phyloP scores from a whole-genome alignment of 805 yeast species.

The Suhomyces sp. region DNA sequence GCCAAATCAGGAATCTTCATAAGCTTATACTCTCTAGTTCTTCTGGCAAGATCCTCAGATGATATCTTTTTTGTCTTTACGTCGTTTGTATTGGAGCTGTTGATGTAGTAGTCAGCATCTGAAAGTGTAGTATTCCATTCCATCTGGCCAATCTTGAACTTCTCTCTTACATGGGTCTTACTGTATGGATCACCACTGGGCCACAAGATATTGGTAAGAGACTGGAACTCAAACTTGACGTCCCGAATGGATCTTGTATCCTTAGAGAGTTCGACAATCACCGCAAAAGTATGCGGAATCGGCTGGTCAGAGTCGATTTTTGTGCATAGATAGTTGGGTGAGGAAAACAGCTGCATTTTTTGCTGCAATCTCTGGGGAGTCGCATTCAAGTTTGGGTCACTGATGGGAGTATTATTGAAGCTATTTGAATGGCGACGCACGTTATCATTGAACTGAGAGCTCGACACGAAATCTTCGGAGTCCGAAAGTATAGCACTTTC shows the following conservation, averaged over 20 bases:
- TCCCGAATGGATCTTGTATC: constrained; percentile 34
- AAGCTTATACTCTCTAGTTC: constrained; percentile 33
- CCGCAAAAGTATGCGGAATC: constrained; percentile 53
- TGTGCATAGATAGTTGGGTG: constrained; percentile 38
- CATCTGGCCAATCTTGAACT: constrained; percentile 45
- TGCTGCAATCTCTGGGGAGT: constrained; percentile 13
- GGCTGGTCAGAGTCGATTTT: constrained; percentile 39
- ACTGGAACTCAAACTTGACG: constrained; percentile 41
- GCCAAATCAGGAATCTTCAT: constrained; percentile 9
- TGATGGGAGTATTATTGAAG: constrained; percentile 1
- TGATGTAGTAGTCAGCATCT: constrained; percentile 46
- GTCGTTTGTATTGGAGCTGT: constrained; percentile 41
- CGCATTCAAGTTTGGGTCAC: constrained; percentile 9
- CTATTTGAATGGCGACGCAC: constrained; percentile 1
- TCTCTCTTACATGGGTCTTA: constrained; percentile 42
- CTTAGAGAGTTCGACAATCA: constrained; percentile 44
- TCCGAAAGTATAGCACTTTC: constrained; percentile 12
- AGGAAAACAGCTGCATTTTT: constrained; percentile 23
- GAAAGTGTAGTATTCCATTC: constrained; percentile 40
- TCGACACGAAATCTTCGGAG: constrained; percentile 8
- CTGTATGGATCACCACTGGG: constrained; percentile 52
- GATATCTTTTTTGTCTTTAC: constrained; percentile 39
- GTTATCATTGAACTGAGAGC: neutral
- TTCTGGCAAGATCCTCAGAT: constrained; percentile 43
- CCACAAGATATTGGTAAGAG: constrained; percentile 49